phyloP scores from a whole-genome alignment of 2,329 filamentous ascomycete species.

The Neospermospora avenae region DNA sequence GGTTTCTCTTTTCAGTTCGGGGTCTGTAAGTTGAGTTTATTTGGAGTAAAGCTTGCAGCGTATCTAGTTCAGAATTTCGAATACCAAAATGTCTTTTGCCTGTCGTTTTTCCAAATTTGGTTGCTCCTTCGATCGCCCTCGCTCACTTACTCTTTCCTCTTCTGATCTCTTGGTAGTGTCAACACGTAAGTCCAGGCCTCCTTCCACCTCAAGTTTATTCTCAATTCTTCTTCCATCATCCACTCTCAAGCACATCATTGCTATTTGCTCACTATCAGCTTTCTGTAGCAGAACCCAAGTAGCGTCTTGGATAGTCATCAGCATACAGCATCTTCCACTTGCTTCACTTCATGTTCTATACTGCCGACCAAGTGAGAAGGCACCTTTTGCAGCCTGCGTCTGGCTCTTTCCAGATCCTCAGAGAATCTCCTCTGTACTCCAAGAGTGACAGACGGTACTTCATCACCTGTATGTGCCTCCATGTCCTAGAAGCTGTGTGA shows the following conservation, averaged over 20 bases:
- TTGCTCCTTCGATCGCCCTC: neutral
- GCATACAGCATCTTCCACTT: conserved; percentile 1
- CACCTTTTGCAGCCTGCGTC: neutral
- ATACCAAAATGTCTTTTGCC: neutral
- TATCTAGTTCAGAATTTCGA: conserved; percentile 3
- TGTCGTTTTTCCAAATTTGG: neutral
- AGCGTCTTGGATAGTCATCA: conserved; percentile 16
- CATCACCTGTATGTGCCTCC: neutral
- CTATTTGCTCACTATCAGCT: conserved; percentile 14
- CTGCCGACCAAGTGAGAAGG: neutral
- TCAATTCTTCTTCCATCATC: neutral
- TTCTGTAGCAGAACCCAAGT: conserved; percentile 5
- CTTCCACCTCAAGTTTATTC: neutral
- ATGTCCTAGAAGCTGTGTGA: neutral
- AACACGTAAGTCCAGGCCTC: neutral
- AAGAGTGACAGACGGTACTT: neutral
- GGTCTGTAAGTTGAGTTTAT: neutral
- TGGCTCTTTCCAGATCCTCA: neutral
- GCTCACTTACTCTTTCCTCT: neutral
- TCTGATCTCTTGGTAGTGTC: neutral
- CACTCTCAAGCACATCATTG: conserved; percentile 15
- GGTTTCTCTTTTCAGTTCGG: neutral
- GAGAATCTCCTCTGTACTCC: neutral
- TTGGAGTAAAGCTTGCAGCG: conserved; percentile 9
- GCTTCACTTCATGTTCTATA: neutral